Percentiles rank a stretch among this genome's conserved stretches.
phyloP scores from a whole-genome alignment of 1,284 basidiomycete species.

The Neolentinus lepideus region DNA sequence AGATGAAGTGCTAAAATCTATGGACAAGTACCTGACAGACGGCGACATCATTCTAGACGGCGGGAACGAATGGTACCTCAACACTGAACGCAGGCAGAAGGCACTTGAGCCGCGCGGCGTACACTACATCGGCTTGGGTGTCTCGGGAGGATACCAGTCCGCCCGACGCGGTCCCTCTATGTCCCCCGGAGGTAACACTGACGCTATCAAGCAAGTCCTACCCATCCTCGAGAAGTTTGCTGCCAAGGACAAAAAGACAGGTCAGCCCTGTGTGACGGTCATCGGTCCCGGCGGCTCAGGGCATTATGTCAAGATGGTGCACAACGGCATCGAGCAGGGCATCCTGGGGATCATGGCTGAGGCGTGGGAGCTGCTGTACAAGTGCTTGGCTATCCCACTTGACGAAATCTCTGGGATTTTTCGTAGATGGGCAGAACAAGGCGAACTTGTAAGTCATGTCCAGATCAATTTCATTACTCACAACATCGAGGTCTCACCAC shows the following conservation, averaged over 20 bases:
- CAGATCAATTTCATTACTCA: neutral
- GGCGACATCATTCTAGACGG: constrained; percentile 17
- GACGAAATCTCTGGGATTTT: constrained; percentile 14
- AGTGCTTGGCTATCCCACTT: constrained; percentile 13
- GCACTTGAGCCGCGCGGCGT: constrained; percentile 11
- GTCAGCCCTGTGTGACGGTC: constrained; percentile 12
- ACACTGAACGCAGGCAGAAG: constrained; percentile 12
- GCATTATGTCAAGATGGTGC: constrained; percentile 20
- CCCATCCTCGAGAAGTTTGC: constrained; percentile 13
- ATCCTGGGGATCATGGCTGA: constrained; percentile 15
- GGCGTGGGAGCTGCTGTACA: constrained; percentile 16
- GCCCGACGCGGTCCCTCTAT: constrained; percentile 16
- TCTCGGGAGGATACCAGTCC: constrained; percentile 16
- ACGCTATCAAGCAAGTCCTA: constrained; percentile 12
- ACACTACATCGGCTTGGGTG: constrained; percentile 16
- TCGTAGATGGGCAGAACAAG: constrained; percentile 11
- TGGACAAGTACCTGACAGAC: constrained; percentile 8
- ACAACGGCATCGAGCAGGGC: constrained; percentile 19
- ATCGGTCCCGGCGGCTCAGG: constrained; percentile 14
- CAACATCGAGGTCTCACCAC: too few species aligned
- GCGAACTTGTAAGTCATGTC: constrained; percentile 14
- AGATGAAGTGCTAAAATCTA: constrained; percentile 12
- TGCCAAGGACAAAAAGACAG: constrained; percentile 13
- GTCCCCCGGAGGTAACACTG: constrained; percentile 13
- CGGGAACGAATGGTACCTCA: constrained; percentile 17